Conservation (phyloP, 495 filamentous ascomycete species). For the Bathelium albidoporum region DNA sequence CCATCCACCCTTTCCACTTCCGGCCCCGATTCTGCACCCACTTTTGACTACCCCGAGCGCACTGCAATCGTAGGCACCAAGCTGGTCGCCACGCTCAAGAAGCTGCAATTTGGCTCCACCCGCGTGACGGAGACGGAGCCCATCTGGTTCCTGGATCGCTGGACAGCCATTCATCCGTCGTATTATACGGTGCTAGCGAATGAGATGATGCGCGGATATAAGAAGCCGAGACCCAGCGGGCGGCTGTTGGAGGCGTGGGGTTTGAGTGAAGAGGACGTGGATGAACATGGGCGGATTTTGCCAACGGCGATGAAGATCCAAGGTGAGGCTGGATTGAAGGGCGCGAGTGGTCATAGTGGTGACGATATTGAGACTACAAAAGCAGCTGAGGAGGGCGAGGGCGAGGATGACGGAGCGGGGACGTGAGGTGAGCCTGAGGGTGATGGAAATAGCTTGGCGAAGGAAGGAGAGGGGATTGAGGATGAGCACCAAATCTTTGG, state of each 20-base stretch:
- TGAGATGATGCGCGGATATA: constrained; percentile 59
- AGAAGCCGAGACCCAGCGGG: constrained; percentile 36
- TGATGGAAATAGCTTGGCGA: too few species aligned
- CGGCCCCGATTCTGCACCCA: neutral
- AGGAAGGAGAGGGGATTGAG: too few species aligned
- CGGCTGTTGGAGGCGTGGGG: constrained; percentile 13
- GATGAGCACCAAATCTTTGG: too few species aligned
- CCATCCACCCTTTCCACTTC: too few species aligned
- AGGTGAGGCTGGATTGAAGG: too few species aligned
- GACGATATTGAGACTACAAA: too few species aligned
- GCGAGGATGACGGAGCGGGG: too few species aligned
- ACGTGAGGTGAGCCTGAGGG: too few species aligned
- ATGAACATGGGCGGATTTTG: constrained; percentile 5
- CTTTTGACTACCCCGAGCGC: neutral
- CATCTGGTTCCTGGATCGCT: constrained; percentile 45
- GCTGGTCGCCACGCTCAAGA: constrained; percentile 51
- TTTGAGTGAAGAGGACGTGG: constrained; percentile 9
- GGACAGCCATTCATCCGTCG: constrained; percentile 43
- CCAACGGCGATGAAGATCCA: too few species aligned
- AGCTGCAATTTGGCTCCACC: constrained; percentile 29
- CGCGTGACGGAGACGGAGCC: neutral
- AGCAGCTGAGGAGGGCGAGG: too few species aligned
- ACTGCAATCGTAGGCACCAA: constrained; percentile 54
- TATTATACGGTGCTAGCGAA: constrained; percentile 55
- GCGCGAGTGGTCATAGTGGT: too few species aligned